Conservation (phyloP, 1,284 basidiomycete genomes). For the Ceratobasidium sp. region DNA sequence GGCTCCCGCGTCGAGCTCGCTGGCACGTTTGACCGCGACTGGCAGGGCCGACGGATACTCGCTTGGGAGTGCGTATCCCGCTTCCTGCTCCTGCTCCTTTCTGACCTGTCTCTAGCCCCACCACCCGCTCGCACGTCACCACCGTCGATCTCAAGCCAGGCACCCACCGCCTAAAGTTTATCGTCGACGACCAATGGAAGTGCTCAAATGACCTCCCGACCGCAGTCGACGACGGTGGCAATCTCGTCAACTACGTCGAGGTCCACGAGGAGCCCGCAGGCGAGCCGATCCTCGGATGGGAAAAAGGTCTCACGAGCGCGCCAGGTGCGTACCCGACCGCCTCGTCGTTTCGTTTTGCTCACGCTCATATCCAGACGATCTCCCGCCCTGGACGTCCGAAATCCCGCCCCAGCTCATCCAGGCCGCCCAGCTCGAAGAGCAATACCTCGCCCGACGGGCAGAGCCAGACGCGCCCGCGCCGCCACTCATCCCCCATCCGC, state of each 20-base stretch:
- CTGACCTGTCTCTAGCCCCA: constrained; percentile 24
- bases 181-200: constrained; percentile 92
- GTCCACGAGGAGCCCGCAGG: constrained; percentile 36
- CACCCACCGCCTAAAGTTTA: constrained; percentile 94
- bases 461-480: constrained; percentile 62
- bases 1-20: constrained; percentile 66
- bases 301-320: constrained; percentile 42
- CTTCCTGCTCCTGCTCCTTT: not conserved
- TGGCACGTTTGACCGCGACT: constrained; percentile 43
- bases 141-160: constrained; percentile 76
- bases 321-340: constrained; percentile 44
- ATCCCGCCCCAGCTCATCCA: constrained; percentile 77
- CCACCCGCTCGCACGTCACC: constrained; percentile 39
- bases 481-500: constrained; percentile 79
- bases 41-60: constrained; percentile 42
- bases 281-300: constrained; percentile 40
- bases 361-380: constrained; percentile 36
- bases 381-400: constrained; percentile 70
- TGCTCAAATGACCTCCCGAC: constrained; percentile 79
- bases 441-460: constrained; percentile 61
- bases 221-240: constrained; percentile 92
- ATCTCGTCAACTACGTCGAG: constrained; percentile 91
- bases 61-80: constrained; percentile 41
- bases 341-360: constrained; percentile 2
- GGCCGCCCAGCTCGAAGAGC: constrained; percentile 85